Conservation (phyloP, 2,329 filamentous ascomycete genomes). For the Davidsoniella virescens region DNA sequence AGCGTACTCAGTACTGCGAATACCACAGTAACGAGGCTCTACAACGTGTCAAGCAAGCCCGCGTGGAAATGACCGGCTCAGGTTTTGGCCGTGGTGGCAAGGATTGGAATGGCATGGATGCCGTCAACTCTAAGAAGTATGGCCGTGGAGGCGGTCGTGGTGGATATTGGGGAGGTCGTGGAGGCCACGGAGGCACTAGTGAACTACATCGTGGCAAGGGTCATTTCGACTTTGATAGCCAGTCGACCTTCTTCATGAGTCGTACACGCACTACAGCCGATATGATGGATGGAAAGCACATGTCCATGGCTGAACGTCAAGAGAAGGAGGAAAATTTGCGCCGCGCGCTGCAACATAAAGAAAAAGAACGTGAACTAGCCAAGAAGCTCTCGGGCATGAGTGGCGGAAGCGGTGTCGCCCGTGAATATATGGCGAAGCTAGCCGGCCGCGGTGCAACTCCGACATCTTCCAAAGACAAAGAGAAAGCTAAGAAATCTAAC, state of each 20-base stretch:
- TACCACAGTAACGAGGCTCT: constrained; percentile 78
- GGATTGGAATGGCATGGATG: constrained; percentile 18
- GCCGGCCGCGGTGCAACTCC: not conserved
- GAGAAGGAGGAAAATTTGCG: constrained; percentile 51
- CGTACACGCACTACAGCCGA: constrained; percentile 38
- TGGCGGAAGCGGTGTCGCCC: constrained; percentile 38
- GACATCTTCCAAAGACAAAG: constrained; percentile 12
- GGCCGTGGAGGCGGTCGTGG: constrained; percentile 26
- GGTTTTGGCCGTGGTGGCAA: constrained; percentile 25
- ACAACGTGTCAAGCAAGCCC: constrained; percentile 38
- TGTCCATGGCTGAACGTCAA: constrained; percentile 34
- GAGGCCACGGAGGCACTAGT: not conserved
- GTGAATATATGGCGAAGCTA: constrained; percentile 47
- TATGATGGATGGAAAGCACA: constrained; percentile 40
- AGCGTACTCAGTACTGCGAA: constrained; percentile 81
- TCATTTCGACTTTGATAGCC: constrained; percentile 42
- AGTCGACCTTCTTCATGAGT: constrained; percentile 38
- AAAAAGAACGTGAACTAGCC: constrained; percentile 58
- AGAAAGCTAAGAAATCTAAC: not conserved
- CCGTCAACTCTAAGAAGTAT: constrained; percentile 22
- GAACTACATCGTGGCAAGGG: constrained; percentile 13
- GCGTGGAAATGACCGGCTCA: constrained; percentile 68
- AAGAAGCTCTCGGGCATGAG: constrained; percentile 49
- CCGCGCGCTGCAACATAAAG: constrained; percentile 45
- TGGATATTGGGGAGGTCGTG: not conserved